These are phyloP conservation scores for Monosporozyma aquatica DNA, from an alignment of 805 yeast genomes.

Conservation along the genomic window DNA sequence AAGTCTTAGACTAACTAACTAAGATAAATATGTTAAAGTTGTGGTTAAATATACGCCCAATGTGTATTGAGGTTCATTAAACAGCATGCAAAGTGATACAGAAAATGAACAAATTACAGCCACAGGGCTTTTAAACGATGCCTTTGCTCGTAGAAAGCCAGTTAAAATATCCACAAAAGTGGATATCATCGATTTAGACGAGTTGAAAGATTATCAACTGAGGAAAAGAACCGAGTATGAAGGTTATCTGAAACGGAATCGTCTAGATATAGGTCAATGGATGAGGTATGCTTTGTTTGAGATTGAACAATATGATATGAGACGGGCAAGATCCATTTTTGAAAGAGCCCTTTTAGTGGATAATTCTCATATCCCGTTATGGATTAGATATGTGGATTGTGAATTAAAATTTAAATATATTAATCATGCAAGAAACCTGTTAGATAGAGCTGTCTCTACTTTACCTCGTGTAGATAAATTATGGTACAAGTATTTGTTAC, in stretches of 20 bases:
- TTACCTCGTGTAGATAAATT: constrained; percentile 76
- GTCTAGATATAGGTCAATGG: constrained; percentile 83
- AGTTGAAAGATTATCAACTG: constrained; percentile 63
- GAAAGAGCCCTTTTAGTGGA: constrained; percentile 81
- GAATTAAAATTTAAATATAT: constrained; percentile 66
- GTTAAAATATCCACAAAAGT: constrained; percentile 30
- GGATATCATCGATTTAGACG: constrained; percentile 66
- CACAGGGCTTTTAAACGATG: constrained; percentile 54
- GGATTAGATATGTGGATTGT: constrained; percentile 75
- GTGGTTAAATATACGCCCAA: no score
- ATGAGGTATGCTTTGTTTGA: constrained; percentile 86
- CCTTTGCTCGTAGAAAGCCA: constrained; percentile 36
- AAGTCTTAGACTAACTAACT: no score
- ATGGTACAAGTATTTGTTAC: constrained; percentile 75
- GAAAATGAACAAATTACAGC: constrained; percentile 47
- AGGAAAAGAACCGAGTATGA: constrained; percentile 77
- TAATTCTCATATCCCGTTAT: constrained; percentile 65
- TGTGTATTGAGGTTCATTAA: no score
- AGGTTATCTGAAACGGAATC: constrained; percentile 74
- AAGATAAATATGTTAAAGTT: no score
- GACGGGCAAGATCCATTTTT: constrained; percentile 75
- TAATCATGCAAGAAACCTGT: constrained; percentile 80
- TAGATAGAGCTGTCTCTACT: constrained; percentile 65
- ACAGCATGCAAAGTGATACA: no score
- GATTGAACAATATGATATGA: constrained; percentile 63